phyloP scores from a whole-genome alignment of 306 rosid genomes.

The Medicago ruthenica region DNA sequence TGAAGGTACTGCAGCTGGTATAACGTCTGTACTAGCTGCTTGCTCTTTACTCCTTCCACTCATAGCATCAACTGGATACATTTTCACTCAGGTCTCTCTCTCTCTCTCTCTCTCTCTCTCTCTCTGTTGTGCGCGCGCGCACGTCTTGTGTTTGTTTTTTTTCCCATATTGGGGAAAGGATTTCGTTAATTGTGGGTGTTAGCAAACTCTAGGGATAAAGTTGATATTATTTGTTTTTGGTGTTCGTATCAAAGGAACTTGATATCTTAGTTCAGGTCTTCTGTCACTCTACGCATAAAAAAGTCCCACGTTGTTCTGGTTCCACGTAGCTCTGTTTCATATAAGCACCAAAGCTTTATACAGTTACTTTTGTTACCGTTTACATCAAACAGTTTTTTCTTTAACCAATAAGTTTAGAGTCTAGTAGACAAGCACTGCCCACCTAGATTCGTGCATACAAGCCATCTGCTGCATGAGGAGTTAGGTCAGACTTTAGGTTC shows the following conservation, averaged over 20 bases:
- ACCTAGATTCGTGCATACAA: slow-evolving; percentile 31
- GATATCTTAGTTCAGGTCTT: slow-evolving; percentile 20
- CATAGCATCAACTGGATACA: slow-evolving; percentile 86
- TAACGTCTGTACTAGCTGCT: slow-evolving; percentile 89
- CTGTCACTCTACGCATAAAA: slow-evolving; percentile 18
- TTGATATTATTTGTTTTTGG: neutral
- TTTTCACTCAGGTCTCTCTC: slow-evolving; percentile 77
- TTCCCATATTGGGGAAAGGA: neutral
- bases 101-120: slow-evolving; percentile 31
- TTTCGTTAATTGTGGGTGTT: slow-evolving; percentile 4
- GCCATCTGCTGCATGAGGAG: slow-evolving; percentile 16
- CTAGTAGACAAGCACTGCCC: slow-evolving; percentile 7
- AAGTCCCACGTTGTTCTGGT: slow-evolving; percentile 25
- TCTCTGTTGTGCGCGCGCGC: too few species aligned
- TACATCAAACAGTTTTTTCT: slow-evolving; percentile 17
- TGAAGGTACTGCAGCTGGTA: slow-evolving; percentile 99
- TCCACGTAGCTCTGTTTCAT: slow-evolving; percentile 26
- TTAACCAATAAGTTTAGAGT: slow-evolving; percentile 30
- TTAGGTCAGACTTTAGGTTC: slow-evolving; percentile 30
- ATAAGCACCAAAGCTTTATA: slow-evolving; percentile 26
- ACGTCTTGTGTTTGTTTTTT: neutral
- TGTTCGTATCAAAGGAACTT: slow-evolving; percentile 19
- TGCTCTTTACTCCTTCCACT: slow-evolving; percentile 90
- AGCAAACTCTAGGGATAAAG: neutral
- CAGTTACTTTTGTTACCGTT: neutral